Percentiles rank a stretch among this genome's conserved stretches.
Evolutionary conservation across 2,329 filamentous ascomycete genomes (phyloP).

Genomic region (Ceratocystis papillata): DNA sequence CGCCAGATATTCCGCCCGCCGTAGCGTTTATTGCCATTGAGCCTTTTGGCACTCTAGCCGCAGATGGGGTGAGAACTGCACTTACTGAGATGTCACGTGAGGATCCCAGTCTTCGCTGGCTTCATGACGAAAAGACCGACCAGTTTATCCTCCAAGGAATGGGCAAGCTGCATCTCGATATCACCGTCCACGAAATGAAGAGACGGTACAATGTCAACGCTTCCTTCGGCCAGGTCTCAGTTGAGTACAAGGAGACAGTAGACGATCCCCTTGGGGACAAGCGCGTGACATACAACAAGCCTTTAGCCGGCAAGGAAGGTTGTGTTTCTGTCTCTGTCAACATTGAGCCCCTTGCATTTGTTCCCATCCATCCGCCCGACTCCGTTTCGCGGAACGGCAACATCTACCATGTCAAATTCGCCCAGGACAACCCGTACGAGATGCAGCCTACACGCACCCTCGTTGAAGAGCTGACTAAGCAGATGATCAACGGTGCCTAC

Average conservation of each 20-base stretch:
- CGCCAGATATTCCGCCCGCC: conserved; percentile 80
- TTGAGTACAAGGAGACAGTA: conserved; percentile 84
- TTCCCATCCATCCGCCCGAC: conserved; percentile 33
- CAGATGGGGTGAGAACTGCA: conserved; percentile 66
- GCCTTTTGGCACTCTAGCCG: conserved; percentile 62
- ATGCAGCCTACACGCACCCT: conserved; percentile 13
- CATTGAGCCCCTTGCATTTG: conserved; percentile 48
- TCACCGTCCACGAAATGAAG: conserved; percentile 76
- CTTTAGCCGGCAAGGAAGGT: conserved; percentile 67
- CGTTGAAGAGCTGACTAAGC: conserved; percentile 41
- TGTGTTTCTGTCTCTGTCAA: conserved; percentile 63
- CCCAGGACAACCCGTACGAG: conserved; percentile 7
- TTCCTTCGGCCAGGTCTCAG: conserved; percentile 81
- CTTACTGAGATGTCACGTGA: conserved; percentile 73
- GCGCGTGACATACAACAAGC: conserved; percentile 60
- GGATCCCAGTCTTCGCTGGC: conserved; percentile 83
- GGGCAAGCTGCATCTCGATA: conserved; percentile 91
- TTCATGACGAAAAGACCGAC: conserved; percentile 75
- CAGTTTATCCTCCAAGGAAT: conserved; percentile 91
- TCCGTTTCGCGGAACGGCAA: conserved; percentile 59
- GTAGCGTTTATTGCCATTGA: conserved; percentile 97
- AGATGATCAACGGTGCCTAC: conserved; percentile 66
- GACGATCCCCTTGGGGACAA: conserved; percentile 46
- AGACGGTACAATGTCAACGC: conserved; percentile 73
- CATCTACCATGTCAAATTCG: conserved; percentile 40